Base-by-base conservation (phyloP, 2,329 filamentous ascomycete species). In the Ceratocystis eucalypticola region DNA sequence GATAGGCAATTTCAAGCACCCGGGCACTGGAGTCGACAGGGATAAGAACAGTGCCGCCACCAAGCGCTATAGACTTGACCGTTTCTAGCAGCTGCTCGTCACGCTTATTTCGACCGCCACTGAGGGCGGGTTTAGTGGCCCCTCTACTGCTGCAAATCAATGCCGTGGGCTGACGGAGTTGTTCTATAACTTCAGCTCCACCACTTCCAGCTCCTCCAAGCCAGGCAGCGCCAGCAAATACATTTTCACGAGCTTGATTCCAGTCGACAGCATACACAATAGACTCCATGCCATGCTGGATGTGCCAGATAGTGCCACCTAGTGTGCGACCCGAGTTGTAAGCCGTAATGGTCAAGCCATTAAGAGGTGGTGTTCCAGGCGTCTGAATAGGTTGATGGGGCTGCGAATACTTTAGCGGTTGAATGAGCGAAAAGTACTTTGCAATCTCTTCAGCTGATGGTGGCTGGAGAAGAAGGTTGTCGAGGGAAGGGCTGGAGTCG, bases 211-310 rank as follows among this genome's bases (percentile, higher is more conserved):
- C 86, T 5, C 90, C 89, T 59, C 90, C 91, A 53, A 99, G 81
- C 91, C 94, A 97, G 30, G 93, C 91, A 25, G 94, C 94, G 69
- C 93, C 93, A 0, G 93, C 87, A 68, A 96, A 86, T 17, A 97
- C 91, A 76, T 96, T 96, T 74, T 99, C 94, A 71, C 91, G 85
- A n/a, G 89, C 91, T 76, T 96, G 92, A 71, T 96, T 96, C 94
- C 94, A 99, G 73, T 97, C 93, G 20, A 96, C 90, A 0, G 94
- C 93, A 72, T 99, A 97, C 0, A 99, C 92, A 53, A 99, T 93
- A 0, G 92, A 96, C 75, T 99, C 94, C 73, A 96, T 82, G 0
- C 92, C 91, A 77, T 97, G 91, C 72, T 97, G 93, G 70, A 99
- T 92, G 72, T 97, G 93, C 94, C 94, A 99, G 78, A 99, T 96